Conservation (phyloP, 371 early-diverging fungal genomes). For the Zopfochytrium polystomum region DNA sequence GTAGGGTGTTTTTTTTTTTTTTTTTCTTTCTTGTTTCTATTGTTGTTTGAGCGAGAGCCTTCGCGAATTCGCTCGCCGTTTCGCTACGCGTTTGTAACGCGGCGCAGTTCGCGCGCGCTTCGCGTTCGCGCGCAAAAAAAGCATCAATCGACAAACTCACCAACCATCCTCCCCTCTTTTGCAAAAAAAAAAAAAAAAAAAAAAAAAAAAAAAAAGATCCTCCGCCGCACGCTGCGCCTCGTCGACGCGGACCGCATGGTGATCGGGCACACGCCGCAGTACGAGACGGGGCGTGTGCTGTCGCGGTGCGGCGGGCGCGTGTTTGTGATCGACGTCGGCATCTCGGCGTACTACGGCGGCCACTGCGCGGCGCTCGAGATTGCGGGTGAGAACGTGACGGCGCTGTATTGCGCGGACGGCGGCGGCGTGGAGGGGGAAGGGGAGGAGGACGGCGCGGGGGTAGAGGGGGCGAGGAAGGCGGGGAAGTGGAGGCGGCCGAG, state of each 20-base stretch:
- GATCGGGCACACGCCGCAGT: constrained; percentile 73
- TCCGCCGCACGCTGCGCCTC: no score
- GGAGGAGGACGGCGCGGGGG: constrained; percentile 10
- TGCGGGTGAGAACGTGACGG: constrained; percentile 30
- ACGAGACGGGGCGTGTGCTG: constrained; percentile 50
- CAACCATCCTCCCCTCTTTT: no score
- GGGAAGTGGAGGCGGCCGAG: no score
- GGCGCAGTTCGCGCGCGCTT: no score
- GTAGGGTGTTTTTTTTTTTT: constrained; percentile 49
- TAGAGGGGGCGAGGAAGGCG: constrained; percentile 9
- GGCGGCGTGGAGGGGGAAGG: constrained; percentile 13
- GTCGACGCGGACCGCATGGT: constrained; percentile 68
- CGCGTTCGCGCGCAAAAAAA: no score
- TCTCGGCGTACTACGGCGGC: constrained; percentile 63
- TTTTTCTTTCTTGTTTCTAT: not conserved
- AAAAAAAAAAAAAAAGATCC: no score
- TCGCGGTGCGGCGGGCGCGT: constrained; percentile 63
- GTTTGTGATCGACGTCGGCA: constrained; percentile 74
- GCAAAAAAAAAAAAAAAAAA: no score
- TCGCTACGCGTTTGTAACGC: no score
- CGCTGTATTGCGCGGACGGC: constrained; percentile 27
- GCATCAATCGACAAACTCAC: no score
- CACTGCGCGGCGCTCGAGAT: constrained; percentile 63
- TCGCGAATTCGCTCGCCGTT: no score
- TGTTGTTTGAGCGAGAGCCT: not conserved